These are phyloP conservation scores for Bisporella sp. DNA, from an alignment of 2,329 filamentous ascomycete species.

Conservation along the genomic window DNA sequence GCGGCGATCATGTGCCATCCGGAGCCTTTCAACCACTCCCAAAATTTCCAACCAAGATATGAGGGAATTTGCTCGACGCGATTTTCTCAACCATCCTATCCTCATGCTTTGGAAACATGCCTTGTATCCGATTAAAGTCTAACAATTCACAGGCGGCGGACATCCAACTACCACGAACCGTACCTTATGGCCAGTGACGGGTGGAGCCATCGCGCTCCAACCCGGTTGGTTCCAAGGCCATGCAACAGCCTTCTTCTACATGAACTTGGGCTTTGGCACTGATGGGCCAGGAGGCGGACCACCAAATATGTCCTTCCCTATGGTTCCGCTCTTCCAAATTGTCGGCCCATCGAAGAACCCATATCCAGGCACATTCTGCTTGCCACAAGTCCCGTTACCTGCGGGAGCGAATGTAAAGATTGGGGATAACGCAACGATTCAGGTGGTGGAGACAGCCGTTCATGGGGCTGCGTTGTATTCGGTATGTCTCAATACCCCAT, in stretches of 20 bases:
- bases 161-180: conserved; percentile 71
- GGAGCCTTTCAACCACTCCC: too few relatives aligned
- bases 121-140: too few relatives aligned
- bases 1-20: too few relatives aligned
- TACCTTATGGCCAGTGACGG: conserved; percentile 83
- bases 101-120: too few relatives aligned
- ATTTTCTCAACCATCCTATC: too few relatives aligned
- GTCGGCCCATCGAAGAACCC: conserved; percentile 72
- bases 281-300: conserved; percentile 59
- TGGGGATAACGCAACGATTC: conserved; percentile 88
- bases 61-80: too few relatives aligned
- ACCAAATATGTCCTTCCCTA: conserved; percentile 77
- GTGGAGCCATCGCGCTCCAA: conserved; percentile 84
- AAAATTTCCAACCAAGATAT: too few relatives aligned
- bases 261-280: conserved; percentile 84
- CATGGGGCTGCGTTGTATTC: conserved; percentile 72
- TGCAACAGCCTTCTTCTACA: conserved; percentile 71
- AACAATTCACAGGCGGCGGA: conserved; percentile 63
- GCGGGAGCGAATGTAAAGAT: conserved; percentile 60
- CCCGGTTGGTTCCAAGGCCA: conserved; percentile 97
- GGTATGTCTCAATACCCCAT: conserved; percentile 18
- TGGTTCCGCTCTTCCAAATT: conserved; percentile 77
- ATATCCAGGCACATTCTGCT: conserved; percentile 83
- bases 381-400: conserved; percentile 84
- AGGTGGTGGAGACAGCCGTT: conserved; percentile 74